phyloP scores from a whole-genome alignment of 371 early-diverging fungal genomes.

The Mucor indicus region DNA sequence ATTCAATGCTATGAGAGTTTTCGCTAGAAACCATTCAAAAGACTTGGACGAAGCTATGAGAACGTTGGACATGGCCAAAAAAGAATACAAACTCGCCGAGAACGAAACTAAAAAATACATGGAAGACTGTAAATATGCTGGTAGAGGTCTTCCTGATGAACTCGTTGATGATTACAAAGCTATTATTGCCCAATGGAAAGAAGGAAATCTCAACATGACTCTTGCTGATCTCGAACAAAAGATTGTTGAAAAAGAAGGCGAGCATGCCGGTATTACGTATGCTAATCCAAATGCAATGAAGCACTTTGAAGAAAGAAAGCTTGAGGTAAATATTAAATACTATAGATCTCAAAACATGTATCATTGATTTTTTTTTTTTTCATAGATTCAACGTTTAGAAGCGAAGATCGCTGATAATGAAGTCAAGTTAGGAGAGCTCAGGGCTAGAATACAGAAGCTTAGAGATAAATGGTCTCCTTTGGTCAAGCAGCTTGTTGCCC shows the following conservation, averaged over 20 bases:
- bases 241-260: slow-evolving; percentile 52
- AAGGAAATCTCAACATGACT: slow-evolving; percentile 28
- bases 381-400: slow-evolving; percentile 25
- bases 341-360: too few relatives aligned
- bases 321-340: slow-evolving; percentile 39
- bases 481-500: slow-evolving; percentile 52
- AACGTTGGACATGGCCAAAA: not conserved
- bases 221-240: slow-evolving; percentile 30
- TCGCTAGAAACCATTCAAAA: not conserved
- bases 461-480: slow-evolving; percentile 68
- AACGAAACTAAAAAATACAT: slow-evolving; percentile 16
- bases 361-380: not conserved
- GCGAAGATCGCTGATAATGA: slow-evolving; percentile 34
- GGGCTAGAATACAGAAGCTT: slow-evolving; percentile 27
- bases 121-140: slow-evolving; percentile 42
- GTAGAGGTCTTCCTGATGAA: slow-evolving; percentile 37
- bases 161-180: slow-evolving; percentile 51
- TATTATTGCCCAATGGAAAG: slow-evolving; percentile 29
- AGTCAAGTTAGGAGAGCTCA: slow-evolving; percentile 20
- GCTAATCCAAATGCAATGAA: slow-evolving; percentile 58
- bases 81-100: slow-evolving; percentile 1
- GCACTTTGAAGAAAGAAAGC: slow-evolving; percentile 60
- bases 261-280: slow-evolving; percentile 41
- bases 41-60: slow-evolving; percentile 1
- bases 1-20: not conserved